phyloP scores from a whole-genome alignment of 2,329 filamentous ascomycete species.

The Neonectria magnoliae region DNA sequence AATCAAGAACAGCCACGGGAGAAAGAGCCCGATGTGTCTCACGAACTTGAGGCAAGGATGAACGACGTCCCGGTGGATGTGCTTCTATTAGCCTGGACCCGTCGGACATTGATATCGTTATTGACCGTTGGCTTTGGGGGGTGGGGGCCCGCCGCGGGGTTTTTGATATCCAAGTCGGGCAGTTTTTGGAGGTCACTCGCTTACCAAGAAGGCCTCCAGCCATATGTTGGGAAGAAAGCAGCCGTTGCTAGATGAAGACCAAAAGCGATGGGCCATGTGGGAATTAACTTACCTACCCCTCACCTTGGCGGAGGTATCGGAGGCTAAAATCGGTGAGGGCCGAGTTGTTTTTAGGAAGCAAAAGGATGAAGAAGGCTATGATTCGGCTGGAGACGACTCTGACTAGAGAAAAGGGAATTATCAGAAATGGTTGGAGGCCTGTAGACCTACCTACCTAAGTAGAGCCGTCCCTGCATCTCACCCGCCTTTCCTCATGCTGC shows the following conservation, averaged over 20 bases:
- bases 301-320: slow-evolving; percentile 23
- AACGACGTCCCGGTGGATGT: not conserved
- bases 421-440: not conserved
- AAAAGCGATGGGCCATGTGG: slow-evolving; percentile 26
- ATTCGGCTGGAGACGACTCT: not conserved
- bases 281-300: slow-evolving; percentile 21
- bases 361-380: not conserved
- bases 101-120: slow-evolving; percentile 7
- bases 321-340: slow-evolving; percentile 19
- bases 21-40: slow-evolving; percentile 1
- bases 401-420: not conserved
- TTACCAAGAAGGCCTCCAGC: not conserved
- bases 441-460: too few relatives aligned
- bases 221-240: slow-evolving; percentile 12
- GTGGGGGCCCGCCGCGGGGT: slow-evolving; percentile 27
- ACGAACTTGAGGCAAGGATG: not conserved
- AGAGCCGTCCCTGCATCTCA: not conserved
- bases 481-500: not conserved
- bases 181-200: slow-evolving; percentile 30
- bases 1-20: slow-evolving; percentile 10
- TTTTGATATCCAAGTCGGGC: slow-evolving; percentile 24
- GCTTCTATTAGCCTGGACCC: slow-evolving; percentile 5
- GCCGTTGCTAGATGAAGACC: slow-evolving; percentile 14
- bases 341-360: not conserved
- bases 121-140: slow-evolving; percentile 6